Conservation (phyloP, 495 filamentous ascomycete genomes). For the Penicillium ucsense region DNA sequence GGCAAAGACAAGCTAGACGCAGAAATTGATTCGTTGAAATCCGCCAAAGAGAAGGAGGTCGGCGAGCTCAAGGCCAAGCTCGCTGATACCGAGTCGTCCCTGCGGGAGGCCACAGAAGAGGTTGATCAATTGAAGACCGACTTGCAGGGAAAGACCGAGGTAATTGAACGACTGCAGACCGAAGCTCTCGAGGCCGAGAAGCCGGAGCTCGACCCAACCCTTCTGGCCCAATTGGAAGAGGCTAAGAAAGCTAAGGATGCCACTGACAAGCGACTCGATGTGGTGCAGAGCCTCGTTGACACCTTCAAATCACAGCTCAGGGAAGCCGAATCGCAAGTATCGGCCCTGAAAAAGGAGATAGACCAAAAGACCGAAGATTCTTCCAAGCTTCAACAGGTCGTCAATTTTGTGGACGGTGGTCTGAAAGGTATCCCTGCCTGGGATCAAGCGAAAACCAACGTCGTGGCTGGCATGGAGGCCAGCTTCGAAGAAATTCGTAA, state of each 20-base stretch:
- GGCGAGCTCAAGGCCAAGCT: conserved; percentile 33
- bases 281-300: conserved; percentile 44
- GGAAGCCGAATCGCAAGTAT: conserved; percentile 38
- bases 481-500: conserved; percentile 30
- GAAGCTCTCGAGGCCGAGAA: conserved; percentile 31
- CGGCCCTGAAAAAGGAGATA: conserved; percentile 31
- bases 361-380: conserved; percentile 21
- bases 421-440: conserved; percentile 27
- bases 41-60: conserved; percentile 26
- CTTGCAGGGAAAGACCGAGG: conserved; percentile 44
- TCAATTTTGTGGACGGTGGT: conserved; percentile 29
- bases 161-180: conserved; percentile 39
- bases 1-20: conserved; percentile 43
- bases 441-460: conserved; percentile 25
- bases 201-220: conserved; percentile 23
- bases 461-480: conserved; percentile 20
- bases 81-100: conserved; percentile 29
- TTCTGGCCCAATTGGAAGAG: conserved; percentile 25
- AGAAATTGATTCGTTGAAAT: conserved; percentile 31
- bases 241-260: conserved; percentile 33
- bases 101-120: conserved; percentile 36
- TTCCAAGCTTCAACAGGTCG: conserved; percentile 22
- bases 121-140: conserved; percentile 44
- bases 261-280: conserved; percentile 41
- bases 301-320: conserved; percentile 41